Base-by-base conservation (phyloP, 2,329 filamentous ascomycete genomes). In the Paecilomyces fulvus region DNA sequence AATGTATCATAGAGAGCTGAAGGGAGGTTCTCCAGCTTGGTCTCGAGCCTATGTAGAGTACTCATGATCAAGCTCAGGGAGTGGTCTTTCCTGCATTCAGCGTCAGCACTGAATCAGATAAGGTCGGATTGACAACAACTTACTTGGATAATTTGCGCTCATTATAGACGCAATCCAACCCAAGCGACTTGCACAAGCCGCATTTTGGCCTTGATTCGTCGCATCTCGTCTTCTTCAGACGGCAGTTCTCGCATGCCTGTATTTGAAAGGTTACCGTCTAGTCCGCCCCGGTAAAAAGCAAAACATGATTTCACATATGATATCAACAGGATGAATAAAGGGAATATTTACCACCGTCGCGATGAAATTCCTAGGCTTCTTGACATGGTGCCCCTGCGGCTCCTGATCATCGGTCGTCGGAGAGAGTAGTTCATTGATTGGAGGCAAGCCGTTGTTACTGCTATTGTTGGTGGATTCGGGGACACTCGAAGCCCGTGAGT, bases 11-110 rank as follows among this genome's bases (percentile, higher is more conserved):
- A 59, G 30, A 73, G 61, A 5, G 65, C 63, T 3, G 59, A 63
- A 1, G 78, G 76, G 12, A 80, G 65, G 54, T 75, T 72, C 61
- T 82, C 79, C 43, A 82, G 70, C 62, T 81, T 82, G 3, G 74
- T 71, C 63, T 82, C 79, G 17, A 82, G 71, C 11, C 79, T 73
- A 65, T 79, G 74, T 23, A 82, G 74, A 10, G 79, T 79, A 61
- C 79, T 81, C 66, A 81, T 80, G 30, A 81, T 79, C 64, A 80
- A 75, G 25, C 76, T 73, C 64, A 82, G 75, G 3, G 79, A 80
- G 55, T 80, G 77, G 56, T 82, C 79, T 54, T 79, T 80, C 60
- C 77, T 79, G 52, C 37, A 54, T 30, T 51, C n/a, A 54, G 51
- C 49, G 11, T 37, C 31, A 50, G 50, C 33, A 28, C 12, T 3